These are phyloP conservation scores for Orychophragmus violaceus DNA, from an alignment of 345 rosid genomes.

Conservation along the genomic window DNA sequence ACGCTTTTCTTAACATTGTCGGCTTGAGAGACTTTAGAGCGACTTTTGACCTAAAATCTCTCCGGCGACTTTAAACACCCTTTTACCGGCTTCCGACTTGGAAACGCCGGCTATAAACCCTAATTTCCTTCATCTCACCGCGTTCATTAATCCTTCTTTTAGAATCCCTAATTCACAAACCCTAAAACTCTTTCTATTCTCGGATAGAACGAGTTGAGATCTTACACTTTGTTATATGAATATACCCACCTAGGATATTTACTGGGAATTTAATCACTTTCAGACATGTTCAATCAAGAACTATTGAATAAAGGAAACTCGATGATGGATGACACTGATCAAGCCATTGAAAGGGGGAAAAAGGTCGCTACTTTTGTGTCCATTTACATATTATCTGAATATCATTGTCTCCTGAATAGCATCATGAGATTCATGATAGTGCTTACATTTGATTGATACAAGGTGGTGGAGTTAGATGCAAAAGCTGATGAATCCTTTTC, in stretches of 20 bases:
- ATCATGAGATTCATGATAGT: constrained; percentile 41
- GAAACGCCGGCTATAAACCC: too few species aligned
- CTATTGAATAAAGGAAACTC: constrained; percentile 59
- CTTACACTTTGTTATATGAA: not conserved
- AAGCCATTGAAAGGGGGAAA: constrained; percentile 82
- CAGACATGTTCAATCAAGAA: constrained; percentile 86
- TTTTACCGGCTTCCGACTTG: too few species aligned
- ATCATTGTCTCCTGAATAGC: not conserved
- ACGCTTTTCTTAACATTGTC: too few species aligned
- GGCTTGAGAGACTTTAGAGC: too few species aligned
- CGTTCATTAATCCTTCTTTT: too few species aligned
- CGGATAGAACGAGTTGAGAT: too few species aligned
- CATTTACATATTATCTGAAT: not conserved
- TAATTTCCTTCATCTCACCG: too few species aligned
- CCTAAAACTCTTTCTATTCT: too few species aligned
- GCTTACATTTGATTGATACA: constrained; percentile 43
- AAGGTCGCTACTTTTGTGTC: constrained; percentile 34
- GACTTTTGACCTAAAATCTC: too few species aligned
- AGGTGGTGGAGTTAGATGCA: constrained; percentile 41
- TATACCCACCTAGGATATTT: not conserved
- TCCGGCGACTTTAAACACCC: too few species aligned
- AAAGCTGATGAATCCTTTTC: constrained; percentile 47
- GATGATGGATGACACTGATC: constrained; percentile 93
- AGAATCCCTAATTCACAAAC: too few species aligned
- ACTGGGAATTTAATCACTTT: constrained; percentile 7